Evolutionary conservation across 345 rosid species (phyloP), one percentile per base, ranked within the genome.

Genomic region (Hypericum androsaemum): DNA sequence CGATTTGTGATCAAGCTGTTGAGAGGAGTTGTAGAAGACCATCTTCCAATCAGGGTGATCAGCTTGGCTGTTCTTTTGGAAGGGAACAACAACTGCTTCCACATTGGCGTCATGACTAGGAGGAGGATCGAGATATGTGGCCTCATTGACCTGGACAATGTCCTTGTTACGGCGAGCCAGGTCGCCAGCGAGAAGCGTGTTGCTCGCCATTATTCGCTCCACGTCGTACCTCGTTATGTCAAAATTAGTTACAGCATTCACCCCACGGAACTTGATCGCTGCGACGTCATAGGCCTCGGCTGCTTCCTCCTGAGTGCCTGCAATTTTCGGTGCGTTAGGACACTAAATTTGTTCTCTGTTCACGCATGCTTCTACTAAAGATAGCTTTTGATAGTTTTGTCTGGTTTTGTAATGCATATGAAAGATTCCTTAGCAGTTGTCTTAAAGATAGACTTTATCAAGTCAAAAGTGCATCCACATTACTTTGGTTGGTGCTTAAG

Each of bases 271-370:
- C 55, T 90, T 90, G 41, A 90, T 90, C 1, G 96, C 98, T 0
- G 98, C 98, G 12, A 87, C 62, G 50, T 90, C 98, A 11, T 90
- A 90, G 2, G 98, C 98, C 72, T 90, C 98, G 0, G 95, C 98
- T 14, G 98, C 98, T 72, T 85, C 98, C 73, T 87, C 98, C 66
- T 90, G 96, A 0, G 98, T 87, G 65, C 96, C 97, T 89, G 67
- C 32, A 52, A 46, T 0, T 38, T 70, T n/a, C 5, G 15, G 16
- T 43, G 32, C 1, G 32, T 22, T 22, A 22, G 32, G 32, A 22
- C 32, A 22, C 32, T 4, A 22, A 22, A 22, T 4, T 22, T 22
- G 32, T 22, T 22, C 32, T 22, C 32, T 22, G 32, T 22, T 22
- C 32, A 22, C 32, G 32, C 32, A 22, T 22, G 32, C 32, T 22